These are phyloP conservation scores for Teunomyces lycoperdinae DNA, from an alignment of 805 yeast genomes.

Conservation along the genomic window DNA sequence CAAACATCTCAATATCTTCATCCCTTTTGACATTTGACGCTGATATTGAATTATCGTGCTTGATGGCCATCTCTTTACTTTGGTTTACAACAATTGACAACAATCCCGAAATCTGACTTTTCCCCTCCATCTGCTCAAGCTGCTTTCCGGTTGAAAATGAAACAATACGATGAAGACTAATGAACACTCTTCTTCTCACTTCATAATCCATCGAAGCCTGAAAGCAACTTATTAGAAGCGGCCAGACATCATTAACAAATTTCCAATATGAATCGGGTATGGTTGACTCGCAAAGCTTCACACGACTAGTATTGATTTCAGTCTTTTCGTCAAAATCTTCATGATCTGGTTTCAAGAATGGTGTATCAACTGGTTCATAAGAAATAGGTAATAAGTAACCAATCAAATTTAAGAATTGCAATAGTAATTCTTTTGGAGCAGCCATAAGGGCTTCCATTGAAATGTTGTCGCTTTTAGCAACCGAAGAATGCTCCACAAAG, in stretches of 20 bases:
- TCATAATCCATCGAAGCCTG: conserved; percentile 70
- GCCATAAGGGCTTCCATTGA: conserved; percentile 72
- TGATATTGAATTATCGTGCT: not conserved
- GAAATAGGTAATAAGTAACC: conserved; percentile 55
- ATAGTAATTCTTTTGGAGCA: conserved; percentile 63
- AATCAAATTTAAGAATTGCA: conserved; percentile 53
- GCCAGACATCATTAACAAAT: conserved; percentile 49
- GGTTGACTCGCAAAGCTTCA: conserved; percentile 25
- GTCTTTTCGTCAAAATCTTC: conserved; percentile 20
- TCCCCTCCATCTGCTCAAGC: conserved; percentile 25
- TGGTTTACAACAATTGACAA: conserved; percentile 64
- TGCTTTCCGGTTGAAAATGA: conserved; percentile 32
- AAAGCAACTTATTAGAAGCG: conserved; percentile 58
- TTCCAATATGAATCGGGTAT: conserved; percentile 19
- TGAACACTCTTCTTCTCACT: conserved; percentile 54
- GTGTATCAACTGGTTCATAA: conserved; percentile 26
- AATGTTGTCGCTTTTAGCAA: conserved; percentile 16
- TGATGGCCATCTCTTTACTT: conserved; percentile 30
- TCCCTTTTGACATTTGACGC: conserved; percentile 1
- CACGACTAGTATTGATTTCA: conserved; percentile 29
- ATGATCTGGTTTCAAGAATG: conserved; percentile 23
- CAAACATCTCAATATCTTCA: conserved; percentile 11
- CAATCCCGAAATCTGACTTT: conserved; percentile 42
- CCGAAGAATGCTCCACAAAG: not conserved
- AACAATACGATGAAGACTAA: conserved; percentile 52